phyloP scores from a whole-genome alignment of 2,329 filamentous ascomycete species.

The Monascus ruber region DNA sequence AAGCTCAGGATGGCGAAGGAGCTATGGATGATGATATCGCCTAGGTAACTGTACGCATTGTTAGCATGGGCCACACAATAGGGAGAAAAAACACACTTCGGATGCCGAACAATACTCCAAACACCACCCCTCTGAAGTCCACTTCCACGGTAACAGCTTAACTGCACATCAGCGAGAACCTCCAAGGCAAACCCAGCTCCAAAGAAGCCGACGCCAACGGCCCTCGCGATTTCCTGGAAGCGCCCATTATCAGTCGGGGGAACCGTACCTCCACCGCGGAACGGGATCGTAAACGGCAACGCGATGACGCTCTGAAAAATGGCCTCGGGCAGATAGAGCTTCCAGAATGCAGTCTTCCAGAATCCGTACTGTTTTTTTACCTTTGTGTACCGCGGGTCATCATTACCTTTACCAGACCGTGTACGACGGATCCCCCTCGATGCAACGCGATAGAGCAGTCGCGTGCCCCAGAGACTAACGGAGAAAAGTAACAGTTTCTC shows the following conservation, averaged over 20 bases:
- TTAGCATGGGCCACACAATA: background rate
- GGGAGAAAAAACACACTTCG: constrained; percentile 40
- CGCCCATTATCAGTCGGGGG: constrained; percentile 14
- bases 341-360: constrained; percentile 47
- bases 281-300: constrained; percentile 46
- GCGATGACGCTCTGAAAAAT: constrained; percentile 46
- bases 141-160: constrained; percentile 37
- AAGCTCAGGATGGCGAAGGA: constrained; percentile 49
- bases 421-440: constrained; percentile 35
- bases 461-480: constrained; percentile 47
- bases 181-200: constrained; percentile 46
- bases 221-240: constrained; percentile 16
- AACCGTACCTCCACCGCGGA: constrained; percentile 21
- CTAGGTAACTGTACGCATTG: constrained; percentile 42
- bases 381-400: constrained; percentile 45
- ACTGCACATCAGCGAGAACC: constrained; percentile 45
- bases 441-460: constrained; percentile 45
- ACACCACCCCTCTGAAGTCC: constrained; percentile 45
- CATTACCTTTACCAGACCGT: constrained; percentile 27
- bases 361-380: constrained; percentile 43
- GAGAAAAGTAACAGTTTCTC: constrained; percentile 46
- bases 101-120: constrained; percentile 51
- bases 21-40: constrained; percentile 47
- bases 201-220: constrained; percentile 44
- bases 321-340: constrained; percentile 47